Percentiles rank a stretch among this genome's conserved stretches.
Evolutionary conservation across 2,329 filamentous ascomycete genomes (phyloP).

Genomic region (Fusarium compactum): DNA sequence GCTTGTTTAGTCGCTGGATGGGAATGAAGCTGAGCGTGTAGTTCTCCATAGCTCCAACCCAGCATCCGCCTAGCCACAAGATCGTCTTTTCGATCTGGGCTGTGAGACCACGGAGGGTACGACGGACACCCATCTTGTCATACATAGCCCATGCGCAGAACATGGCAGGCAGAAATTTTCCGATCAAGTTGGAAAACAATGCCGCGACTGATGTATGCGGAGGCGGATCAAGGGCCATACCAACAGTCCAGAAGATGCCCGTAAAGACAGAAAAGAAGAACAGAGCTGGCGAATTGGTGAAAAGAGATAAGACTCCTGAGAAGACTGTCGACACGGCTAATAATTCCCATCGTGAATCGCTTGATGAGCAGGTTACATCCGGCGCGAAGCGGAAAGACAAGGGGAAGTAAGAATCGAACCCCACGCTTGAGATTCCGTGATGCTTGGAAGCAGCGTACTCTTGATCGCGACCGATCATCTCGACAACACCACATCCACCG

Average conservation of each 20-base stretch:
- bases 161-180: conserved; percentile 85
- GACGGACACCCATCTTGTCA: conserved; percentile 80
- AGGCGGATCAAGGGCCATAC: conserved; percentile 89
- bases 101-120: conserved; percentile 76
- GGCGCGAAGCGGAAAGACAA: conserved; percentile 82
- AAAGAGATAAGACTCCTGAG: conserved; percentile 81
- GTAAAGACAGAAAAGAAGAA: conserved; percentile 89
- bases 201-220: conserved; percentile 73
- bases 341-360: conserved; percentile 86
- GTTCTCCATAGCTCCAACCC: conserved; percentile 92
- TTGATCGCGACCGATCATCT: conserved; percentile 75
- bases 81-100: conserved; percentile 92
- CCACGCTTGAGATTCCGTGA: conserved; percentile 81
- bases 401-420: conserved; percentile 90
- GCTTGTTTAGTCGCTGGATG: conserved; percentile 88
- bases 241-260: conserved; percentile 89
- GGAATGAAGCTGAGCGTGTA: conserved; percentile 96
- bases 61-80: conserved; percentile 89
- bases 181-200: conserved; percentile 81
- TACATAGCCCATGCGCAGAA: conserved; percentile 92
- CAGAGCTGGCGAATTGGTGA: conserved; percentile 80
- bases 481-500: conserved; percentile 86
- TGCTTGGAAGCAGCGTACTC: conserved; percentile 72
- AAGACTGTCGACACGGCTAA: conserved; percentile 86
- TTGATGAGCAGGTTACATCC: conserved; percentile 74